Base-by-base conservation (phyloP, 768 basidiomycete genomes). In the Amanita subjunquillea region DNA sequence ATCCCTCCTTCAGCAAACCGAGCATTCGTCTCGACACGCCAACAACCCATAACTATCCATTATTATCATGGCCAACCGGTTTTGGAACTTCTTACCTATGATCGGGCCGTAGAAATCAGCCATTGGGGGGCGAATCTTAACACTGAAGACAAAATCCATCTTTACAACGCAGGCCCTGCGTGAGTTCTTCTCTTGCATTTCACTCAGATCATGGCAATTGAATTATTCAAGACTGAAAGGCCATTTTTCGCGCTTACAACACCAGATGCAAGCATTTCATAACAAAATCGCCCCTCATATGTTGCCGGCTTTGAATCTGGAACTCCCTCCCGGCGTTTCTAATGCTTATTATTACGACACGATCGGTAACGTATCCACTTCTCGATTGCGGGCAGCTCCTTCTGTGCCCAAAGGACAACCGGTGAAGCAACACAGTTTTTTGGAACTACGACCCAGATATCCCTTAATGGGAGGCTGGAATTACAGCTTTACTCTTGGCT, bases 391-490 rank as follows among this genome's bases (percentile, higher is more conserved):
- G 15, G 71, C 72, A 38, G 75, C 80, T 1, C 84, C 85, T 39
- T 80, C 86, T 5, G 70, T 76, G 5, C 72, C 83, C 3, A 81
- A 81, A 59, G 74, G 74, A n/a, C 67, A 68, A 54, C 73, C 72
- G 53, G 67, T 69, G 12, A 74, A 71, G 52, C 74, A 78, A 41
- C 73, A 75, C 60, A 88, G 88, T 50, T 56, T 85, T 22, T 73
- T 99, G 23, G 93, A 97, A 60, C 65, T 98, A 46, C 76, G 75
- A 38, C 95, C 96, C 0, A 79, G 96, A 42, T 99, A 93, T 67
- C 96, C 96, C 30, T 62, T 99, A 42, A 66, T 98, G 59, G 96
- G 96, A 29, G 92, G 95, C 40, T 99, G 96, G 96, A 98, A 96
- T 63, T 98, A 95, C 67, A 83, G 74, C 40, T 98, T 94, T 71